phyloP scores from a whole-genome alignment of 2,329 filamentous ascomycete genomes.

The Thermochaetoides dissita region DNA sequence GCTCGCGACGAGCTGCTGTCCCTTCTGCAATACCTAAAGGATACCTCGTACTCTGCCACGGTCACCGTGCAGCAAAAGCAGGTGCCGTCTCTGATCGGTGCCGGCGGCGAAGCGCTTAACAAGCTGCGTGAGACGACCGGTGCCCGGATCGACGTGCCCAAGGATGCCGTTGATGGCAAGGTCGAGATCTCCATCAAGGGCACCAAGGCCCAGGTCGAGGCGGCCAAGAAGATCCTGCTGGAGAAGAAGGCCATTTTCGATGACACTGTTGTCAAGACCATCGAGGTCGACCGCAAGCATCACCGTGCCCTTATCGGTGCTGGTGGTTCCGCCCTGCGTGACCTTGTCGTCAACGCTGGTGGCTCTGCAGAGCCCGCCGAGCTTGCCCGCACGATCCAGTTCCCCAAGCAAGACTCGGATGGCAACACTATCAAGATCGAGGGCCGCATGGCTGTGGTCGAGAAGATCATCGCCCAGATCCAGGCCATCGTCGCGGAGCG shows the following conservation, averaged over 20 bases:
- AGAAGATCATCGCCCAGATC: conserved; percentile 76
- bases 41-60: conserved; percentile 67
- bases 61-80: conserved; percentile 84
- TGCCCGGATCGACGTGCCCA: conserved; percentile 77
- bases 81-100: conserved; percentile 83
- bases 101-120: conserved; percentile 81
- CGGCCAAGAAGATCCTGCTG: conserved; percentile 79
- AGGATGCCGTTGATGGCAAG: conserved; percentile 53
- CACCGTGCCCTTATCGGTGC: conserved; percentile 81
- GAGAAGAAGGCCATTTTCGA: conserved; percentile 81
- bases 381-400: conserved; percentile 80
- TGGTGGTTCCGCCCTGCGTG: conserved; percentile 70
- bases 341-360: conserved; percentile 75
- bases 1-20: conserved; percentile 84
- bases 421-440: conserved; percentile 79
- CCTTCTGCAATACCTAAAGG: conserved; percentile 75
- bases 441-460: conserved; percentile 68
- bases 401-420: conserved; percentile 76
- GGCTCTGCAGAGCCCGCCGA: conserved; percentile 76
- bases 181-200: conserved; percentile 88
- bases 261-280: conserved; percentile 67
- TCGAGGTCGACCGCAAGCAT: conserved; percentile 89
- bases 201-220: conserved; percentile 77
- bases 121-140: conserved; percentile 72
- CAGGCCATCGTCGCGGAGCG: conserved; percentile 69